Conservation (phyloP, 202 grass and related monocot genomes). For the Hordeum pubiflorum region DNA sequence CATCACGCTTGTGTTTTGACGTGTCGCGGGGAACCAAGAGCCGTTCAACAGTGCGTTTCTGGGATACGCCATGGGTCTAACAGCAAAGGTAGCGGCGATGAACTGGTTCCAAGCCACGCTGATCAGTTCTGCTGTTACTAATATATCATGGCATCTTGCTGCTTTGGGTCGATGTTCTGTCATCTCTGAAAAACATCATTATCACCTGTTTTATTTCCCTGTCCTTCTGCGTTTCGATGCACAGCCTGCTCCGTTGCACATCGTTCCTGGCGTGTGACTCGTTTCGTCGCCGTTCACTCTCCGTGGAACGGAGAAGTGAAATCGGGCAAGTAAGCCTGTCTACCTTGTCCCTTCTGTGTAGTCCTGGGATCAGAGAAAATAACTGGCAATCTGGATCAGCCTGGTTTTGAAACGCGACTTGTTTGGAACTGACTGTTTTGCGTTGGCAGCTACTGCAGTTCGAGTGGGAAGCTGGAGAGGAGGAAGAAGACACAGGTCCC, state of each 20-base stretch:
- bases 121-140: conserved; percentile 28
- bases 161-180: neutral
- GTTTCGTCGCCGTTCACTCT: conserved; percentile 62
- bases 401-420: no score
- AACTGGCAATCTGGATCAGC: no score
- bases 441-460: no score
- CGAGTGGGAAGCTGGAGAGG: no score
- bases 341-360: neutral
- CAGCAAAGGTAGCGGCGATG: conserved; percentile 70
- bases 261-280: conserved; percentile 67
- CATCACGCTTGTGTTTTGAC: conserved; percentile 23
- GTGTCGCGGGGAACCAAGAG: no score
- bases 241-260: conserved; percentile 80
- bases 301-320: conserved; percentile 65
- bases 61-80: conserved; percentile 59
- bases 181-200: neutral
- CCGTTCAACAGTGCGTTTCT: conserved; percentile 19
- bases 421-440: no score
- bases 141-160: neutral
- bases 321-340: conserved; percentile 31
- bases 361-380: no score
- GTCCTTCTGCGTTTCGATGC: neutral
- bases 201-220: neutral
- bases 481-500: no score
- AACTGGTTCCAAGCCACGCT: conserved; percentile 94